phyloP scores from a whole-genome alignment of 176 grass and related monocot genomes.

The Stipa capillata region DNA sequence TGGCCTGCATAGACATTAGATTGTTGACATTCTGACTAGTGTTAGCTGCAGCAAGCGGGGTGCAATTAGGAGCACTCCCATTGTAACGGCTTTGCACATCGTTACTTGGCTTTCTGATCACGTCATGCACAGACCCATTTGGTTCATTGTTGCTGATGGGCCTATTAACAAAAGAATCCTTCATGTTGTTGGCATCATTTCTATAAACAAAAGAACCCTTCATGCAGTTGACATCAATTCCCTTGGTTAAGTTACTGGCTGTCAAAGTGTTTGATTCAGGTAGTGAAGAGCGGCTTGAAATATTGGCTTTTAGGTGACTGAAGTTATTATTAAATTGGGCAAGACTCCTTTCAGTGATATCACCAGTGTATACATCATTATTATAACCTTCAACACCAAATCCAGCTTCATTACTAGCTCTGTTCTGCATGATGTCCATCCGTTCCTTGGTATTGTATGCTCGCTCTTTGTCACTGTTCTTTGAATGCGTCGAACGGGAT shows the following conservation, averaged over 20 bases:
- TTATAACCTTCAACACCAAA: constrained; percentile 14
- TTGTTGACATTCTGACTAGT: constrained; percentile 25
- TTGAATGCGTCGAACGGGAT: constrained; percentile 9
- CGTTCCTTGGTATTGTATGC: constrained; percentile 13
- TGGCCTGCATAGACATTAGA: constrained; percentile 34
- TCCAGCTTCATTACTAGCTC: constrained; percentile 26
- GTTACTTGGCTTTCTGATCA: constrained; percentile 33
- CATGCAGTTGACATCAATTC: constrained; percentile 20
- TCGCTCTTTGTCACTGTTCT: constrained; percentile 23
- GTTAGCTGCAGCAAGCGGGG: constrained; percentile 18
- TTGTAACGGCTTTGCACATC: constrained; percentile 42
- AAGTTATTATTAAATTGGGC: constrained; percentile 29
- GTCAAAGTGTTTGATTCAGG: constrained; percentile 19
- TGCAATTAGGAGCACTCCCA: constrained; percentile 7
- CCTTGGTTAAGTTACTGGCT: constrained; percentile 20
- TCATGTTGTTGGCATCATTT: constrained; percentile 25
- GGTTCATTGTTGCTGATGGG: constrained; percentile 22
- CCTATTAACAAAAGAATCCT: constrained; percentile 35
- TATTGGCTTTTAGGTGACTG: constrained; percentile 24
- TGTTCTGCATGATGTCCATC: constrained; percentile 18
- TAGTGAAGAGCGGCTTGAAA: constrained; percentile 10
- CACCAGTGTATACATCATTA: constrained; percentile 14
- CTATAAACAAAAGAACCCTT: constrained; percentile 34
- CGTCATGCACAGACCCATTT: constrained; percentile 35
- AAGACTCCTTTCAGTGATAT: constrained; percentile 25